Base-by-base conservation (phyloP, 441 rosid genomes). In the Viola pubescens region DNA sequence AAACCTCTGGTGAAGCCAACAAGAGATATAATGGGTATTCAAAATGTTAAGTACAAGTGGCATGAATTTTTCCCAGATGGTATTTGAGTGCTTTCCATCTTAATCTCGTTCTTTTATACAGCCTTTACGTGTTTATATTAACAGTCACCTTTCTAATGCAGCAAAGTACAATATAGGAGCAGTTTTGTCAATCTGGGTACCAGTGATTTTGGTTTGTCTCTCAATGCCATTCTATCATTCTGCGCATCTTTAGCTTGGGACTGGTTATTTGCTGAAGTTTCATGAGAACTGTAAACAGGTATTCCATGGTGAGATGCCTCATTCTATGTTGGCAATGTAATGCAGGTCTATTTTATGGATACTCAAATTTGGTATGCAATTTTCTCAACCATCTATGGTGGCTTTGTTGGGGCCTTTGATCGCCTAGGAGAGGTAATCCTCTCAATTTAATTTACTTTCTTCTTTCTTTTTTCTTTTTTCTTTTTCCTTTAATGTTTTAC, bases 321-420 rank as follows among this genome's bases (percentile, higher is more conserved):
- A 56, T 74, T 26, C 56, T 54, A 59, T 61, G 70, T 68, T 69
- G 56, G 37, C 46, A 56, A 53, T 75, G 60, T 52, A 39, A 56
- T 76, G 79, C 79, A 94, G 97, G 83, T 94, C 51, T 94, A 94
- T 72, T 94, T 94, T 60, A 85, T 94, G 97, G 99, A 94, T 78
- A 82, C 95, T 57, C 98, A 94, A 81, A 87, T 94, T 68, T 94
- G 97, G 99, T 94, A 91, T 81, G 70, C 98, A 56, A 75, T 87
- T 65, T 84, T 71, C 76, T 94, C 98, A 51, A 94, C 99, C 48
- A 62, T 89, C 69, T 87, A 74, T 73, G 99, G 99, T 81, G 99
- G 99, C 67, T 75, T 86, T 76, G 62, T 73, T 75, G 97, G 99
- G 58, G 99, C 97, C 67, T 84, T 87, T 70, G 96, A 94, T 80